phyloP scores from a whole-genome alignment of 306 rosid species.

The Oemleria cerasiformis region DNA sequence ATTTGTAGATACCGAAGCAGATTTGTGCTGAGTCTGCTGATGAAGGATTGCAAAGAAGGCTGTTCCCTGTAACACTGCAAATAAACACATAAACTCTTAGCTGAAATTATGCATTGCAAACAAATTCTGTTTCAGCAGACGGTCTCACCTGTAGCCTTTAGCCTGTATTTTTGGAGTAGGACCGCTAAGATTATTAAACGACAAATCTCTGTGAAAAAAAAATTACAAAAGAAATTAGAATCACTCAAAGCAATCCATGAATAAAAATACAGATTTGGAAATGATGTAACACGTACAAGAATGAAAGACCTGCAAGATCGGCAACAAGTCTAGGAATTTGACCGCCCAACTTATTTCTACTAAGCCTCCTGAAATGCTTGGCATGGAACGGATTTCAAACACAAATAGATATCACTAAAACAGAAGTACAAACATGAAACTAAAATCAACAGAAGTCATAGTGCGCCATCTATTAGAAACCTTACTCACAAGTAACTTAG shows the following conservation, averaged over 20 bases:
- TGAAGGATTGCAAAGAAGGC: constrained; percentile 61
- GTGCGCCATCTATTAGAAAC: constrained; percentile 18
- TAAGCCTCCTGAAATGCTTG: constrained; percentile 92
- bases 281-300: constrained; percentile 57
- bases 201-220: constrained; percentile 64
- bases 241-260: constrained; percentile 5
- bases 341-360: constrained; percentile 72
- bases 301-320: constrained; percentile 69
- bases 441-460: constrained; percentile 7
- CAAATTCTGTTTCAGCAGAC: constrained; percentile 3
- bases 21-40: constrained; percentile 41
- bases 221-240: constrained; percentile 6
- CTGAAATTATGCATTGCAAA: neutral
- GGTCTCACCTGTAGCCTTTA: constrained; percentile 79
- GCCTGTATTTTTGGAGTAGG: constrained; percentile 86
- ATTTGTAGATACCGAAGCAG: constrained; percentile 52
- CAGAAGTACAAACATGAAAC: neutral
- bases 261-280: constrained; percentile 17
- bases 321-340: constrained; percentile 82
- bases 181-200: constrained; percentile 91
- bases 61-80: constrained; percentile 78
- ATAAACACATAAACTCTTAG: constrained; percentile 26
- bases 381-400: constrained; percentile 41
- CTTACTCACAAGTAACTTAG: constrained; percentile 94
- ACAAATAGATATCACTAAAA: constrained; percentile 33